Base-by-base conservation (phyloP, 352 stramenopile species). In the Globisporangium paddicum region DNA sequence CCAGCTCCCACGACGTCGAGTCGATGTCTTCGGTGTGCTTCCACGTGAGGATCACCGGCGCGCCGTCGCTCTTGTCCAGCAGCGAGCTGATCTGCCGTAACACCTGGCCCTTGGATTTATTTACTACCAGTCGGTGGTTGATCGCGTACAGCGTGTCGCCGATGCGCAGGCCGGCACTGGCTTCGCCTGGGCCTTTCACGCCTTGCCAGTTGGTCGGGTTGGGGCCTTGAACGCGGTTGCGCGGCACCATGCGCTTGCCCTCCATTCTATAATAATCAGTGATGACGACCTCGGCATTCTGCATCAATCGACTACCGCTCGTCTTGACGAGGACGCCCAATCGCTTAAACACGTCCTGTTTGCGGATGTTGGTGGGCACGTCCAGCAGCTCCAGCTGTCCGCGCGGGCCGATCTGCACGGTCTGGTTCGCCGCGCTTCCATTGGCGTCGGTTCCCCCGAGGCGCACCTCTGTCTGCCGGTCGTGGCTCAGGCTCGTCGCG, bases 61-160 rank as follows among this genome's bases (percentile, higher is more conserved):
- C 66, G 35, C 79, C 75, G 50, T 89, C 80, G 59, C 73, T 83
- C 62, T 92, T 95, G 57, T 87, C 81, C 38, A 89, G 63, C 55
- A 89, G 67, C 57, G 80, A 74, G 63, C 84, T 79, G 52, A 95
- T 88, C 63, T 93, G 79, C 64, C 82, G 75, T 49, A 95, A 68
- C 54, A 95, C 82, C 57, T 95, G 85, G 14, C 82, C 79, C 64
- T 83, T 87, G 47, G 81, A 89, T 67, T 93, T 93, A 72, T 95
- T 95, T 59, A 91, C 81, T 14, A 95, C 81, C n/a, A 91, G 77
- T 59, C 79, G 73, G 56, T 92, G 80, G 71, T 95, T 95, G 58
- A 95, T 87, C 37, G 85, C 82, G 64, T 95, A 93, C 38, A 95
- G 73, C 45, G 79, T 87, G 65, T 95, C 85, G 21, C 85, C 82